Percentiles rank a stretch among this genome's conserved stretches.
Conservation (phyloP, 768 basidiomycete species). For the Leccinum olivaceopallidum region DNA sequence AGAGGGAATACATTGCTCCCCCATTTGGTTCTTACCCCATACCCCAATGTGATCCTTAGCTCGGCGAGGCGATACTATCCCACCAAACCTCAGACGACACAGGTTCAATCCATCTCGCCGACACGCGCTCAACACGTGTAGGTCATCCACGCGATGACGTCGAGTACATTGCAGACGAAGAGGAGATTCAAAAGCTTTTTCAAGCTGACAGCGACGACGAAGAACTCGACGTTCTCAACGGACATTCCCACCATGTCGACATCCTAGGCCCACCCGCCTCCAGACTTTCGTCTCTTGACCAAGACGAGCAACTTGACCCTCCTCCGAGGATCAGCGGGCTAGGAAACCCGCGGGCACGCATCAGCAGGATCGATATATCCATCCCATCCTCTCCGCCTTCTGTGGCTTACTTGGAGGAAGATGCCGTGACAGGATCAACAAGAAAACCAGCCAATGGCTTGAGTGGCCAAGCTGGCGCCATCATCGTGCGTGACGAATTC, state of each 20-base stretch:
- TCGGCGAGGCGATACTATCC: constrained; percentile 83
- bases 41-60: constrained; percentile 41
- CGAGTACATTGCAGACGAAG: constrained; percentile 26
- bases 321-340: constrained; percentile 32
- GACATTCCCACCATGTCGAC: not conserved
- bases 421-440: constrained; percentile 19
- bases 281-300: constrained; percentile 9
- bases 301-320: constrained; percentile 16
- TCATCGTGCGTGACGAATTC: constrained; percentile 55
- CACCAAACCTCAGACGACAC: constrained; percentile 44
- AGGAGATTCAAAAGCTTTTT: constrained; percentile 26
- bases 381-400: constrained; percentile 12
- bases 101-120: constrained; percentile 39
- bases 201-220: constrained; percentile 26
- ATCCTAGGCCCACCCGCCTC: not conserved
- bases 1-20: not conserved
- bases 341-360: constrained; percentile 46
- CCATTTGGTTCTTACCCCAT: constrained; percentile 18
- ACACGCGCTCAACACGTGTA: constrained; percentile 32
- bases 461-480: constrained; percentile 86
- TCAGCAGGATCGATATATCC: constrained; percentile 47
- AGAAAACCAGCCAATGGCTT: constrained; percentile 38
- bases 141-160: constrained; percentile 12
- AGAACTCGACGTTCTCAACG: constrained; percentile 7
- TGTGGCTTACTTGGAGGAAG: constrained; percentile 15